phyloP scores from a whole-genome alignment of 495 filamentous ascomycete genomes.

The Usnea hakonensis region DNA sequence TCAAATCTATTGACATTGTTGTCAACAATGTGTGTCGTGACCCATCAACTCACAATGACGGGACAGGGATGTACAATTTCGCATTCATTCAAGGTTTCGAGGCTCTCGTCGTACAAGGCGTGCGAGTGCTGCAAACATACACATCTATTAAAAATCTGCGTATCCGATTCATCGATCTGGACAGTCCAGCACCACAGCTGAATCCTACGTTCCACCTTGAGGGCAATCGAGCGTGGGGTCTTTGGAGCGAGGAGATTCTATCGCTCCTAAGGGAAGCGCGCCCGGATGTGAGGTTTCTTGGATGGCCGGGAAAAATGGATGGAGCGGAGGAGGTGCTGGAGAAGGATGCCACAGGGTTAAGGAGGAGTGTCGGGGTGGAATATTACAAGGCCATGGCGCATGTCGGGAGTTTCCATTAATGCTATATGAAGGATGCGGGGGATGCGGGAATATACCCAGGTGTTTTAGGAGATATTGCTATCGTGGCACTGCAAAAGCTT shows the following conservation, averaged over 20 bases:
- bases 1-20: conserved; percentile 58
- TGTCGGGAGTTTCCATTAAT: not conserved
- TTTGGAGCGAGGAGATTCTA: conserved; percentile 62
- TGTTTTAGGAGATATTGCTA: not conserved
- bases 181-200: conserved; percentile 44
- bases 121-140: conserved; percentile 48
- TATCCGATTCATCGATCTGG: conserved; percentile 66
- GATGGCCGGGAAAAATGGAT: conserved; percentile 46
- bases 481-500: not conserved
- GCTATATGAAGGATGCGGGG: not conserved
- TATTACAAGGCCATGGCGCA: conserved; percentile 16
- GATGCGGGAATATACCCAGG: conserved; percentile 9
- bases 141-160: conserved; percentile 48
- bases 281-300: conserved; percentile 47
- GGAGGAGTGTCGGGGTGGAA: conserved; percentile 12
- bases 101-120: conserved; percentile 50
- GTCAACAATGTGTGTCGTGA: conserved; percentile 63
- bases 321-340: not conserved
- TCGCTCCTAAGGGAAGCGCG: conserved; percentile 45
- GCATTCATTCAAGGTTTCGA: conserved; percentile 61
- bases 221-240: conserved; percentile 50
- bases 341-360: not conserved
- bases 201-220: conserved; percentile 61
- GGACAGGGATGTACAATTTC: conserved; percentile 58
- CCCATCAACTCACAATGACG: conserved; percentile 40